Evolutionary conservation across 306 rosid genomes (phyloP), one percentile per base, ranked within the genome.

Genomic region (Corylus americana): DNA sequence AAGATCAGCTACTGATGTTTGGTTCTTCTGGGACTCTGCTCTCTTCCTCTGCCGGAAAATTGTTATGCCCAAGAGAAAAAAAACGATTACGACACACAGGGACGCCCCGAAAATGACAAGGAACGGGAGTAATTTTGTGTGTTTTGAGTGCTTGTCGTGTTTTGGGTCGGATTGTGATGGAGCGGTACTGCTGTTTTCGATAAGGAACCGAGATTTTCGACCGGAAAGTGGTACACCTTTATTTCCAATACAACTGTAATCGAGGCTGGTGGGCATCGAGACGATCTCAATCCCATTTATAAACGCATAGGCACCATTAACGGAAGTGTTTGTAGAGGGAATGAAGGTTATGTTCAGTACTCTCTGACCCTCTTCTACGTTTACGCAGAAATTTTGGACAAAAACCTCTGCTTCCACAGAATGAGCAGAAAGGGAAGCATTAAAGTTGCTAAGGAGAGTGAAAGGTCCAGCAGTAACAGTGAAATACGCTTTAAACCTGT

Each of bases 261-360:
- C 4, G 42, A 37, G 42, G 42, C 42, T 37, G 42, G 42, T 37
- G 42, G 42, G 31, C 31, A 29, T 29, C 31, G 31, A 29, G 31
- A 63, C 47, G 18, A 63, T 63, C 44, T 31, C 70, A 63, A 63
- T 63, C 70, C 70, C 70, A 63, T 63, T 63, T 35, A 63, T 35
- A 35, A 63, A 63, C 3, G 70, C 70, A 31, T 63, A 63, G 2
- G 70, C 42, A 63, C 6, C 1, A 63, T 63, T 8, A 27, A n/a
- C 5, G 31, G 31, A 29, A 35, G 47, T 0, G 5, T 63, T 35
- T 14, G 0, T 11, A 14, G 70, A 63, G 70, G 70, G 70, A 31
- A 45, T 31, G 45, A 63, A 63, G 39, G 22, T 63, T 2, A 31
- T 63, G 44, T 63, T 63, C 11, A 13, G 47, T 29, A 29, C 31